Percentiles rank a stretch among this genome's conserved stretches.
These are phyloP conservation scores for Candida piceae DNA, from an alignment of 805 yeast genomes.

Conservation along the genomic window DNA sequence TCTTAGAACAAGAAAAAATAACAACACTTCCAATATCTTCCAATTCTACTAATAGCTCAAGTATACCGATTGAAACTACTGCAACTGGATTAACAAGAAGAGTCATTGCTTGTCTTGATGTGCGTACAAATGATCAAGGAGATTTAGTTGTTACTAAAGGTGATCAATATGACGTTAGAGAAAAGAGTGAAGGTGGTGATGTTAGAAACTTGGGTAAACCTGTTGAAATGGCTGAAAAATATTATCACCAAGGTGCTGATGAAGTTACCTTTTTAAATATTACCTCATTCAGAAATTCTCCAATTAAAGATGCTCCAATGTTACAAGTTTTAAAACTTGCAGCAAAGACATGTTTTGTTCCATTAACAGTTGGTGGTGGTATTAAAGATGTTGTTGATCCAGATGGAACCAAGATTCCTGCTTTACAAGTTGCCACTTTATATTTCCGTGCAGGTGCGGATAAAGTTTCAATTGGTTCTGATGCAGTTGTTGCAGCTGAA, in stretches of 20 bases:
- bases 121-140: slow-evolving; percentile 90
- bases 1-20: slow-evolving; percentile 46
- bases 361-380: slow-evolving; percentile 98
- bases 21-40: slow-evolving; percentile 15
- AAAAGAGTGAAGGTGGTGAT: slow-evolving; percentile 49
- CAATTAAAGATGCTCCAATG: slow-evolving; percentile 93
- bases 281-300: slow-evolving; percentile 93
- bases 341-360: slow-evolving; percentile 90
- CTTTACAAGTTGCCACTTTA: slow-evolving; percentile 83
- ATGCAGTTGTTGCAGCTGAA: slow-evolving; percentile 91
- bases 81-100: slow-evolving; percentile 74
- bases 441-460: slow-evolving; percentile 98
- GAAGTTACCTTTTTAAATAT: slow-evolving; percentile 93
- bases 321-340: slow-evolving; percentile 77
- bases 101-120: slow-evolving; percentile 94
- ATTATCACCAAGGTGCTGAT: slow-evolving; percentile 93
- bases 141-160: slow-evolving; percentile 98
- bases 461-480: slow-evolving; percentile 96
- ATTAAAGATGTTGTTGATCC: slow-evolving; percentile 88
- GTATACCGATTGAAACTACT: slow-evolving; percentile 19
- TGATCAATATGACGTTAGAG: slow-evolving; percentile 96
- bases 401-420: slow-evolving; percentile 72
- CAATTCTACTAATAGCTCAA: not conserved
- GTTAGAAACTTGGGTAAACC: slow-evolving; percentile 97
- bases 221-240: slow-evolving; percentile 85